Evolutionary conservation across 2,329 filamentous ascomycete genomes (phyloP), one percentile per base, ranked within the genome.

Genomic region (Talaromyces funiculosus): DNA sequence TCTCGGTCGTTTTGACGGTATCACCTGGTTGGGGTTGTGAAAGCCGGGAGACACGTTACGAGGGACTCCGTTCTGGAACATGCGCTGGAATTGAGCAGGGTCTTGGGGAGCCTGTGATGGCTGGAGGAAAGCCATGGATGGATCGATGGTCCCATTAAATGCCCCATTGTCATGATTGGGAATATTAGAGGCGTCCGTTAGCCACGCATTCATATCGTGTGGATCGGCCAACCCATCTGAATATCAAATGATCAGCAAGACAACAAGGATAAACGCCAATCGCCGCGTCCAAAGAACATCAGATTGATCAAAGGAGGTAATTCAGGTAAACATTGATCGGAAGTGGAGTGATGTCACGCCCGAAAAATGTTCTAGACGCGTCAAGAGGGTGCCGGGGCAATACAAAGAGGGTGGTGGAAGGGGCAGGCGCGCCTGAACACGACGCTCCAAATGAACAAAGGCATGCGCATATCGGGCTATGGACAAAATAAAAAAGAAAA

Each of bases 1-100:
- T 51, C 90, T 85, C 58, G 90, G 84, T 69, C 94, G 86, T 78
- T 97, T 99, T 22, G 92, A 93, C 61, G 93, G 93, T 67, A 96
- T 87, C 69, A 96, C 86, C 53, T 89, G 83, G 77, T 90, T 93
- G 63, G 88, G 84, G 70, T 89, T 90, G 70, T 88, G 84, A 74
- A 90, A 93, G 62, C 86, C 86, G 47, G 90, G 89, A 58, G 90
- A 92, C 63, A 86, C 86, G 76, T 91, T 92, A 81, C 90, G 90
- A 81, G 90, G 88, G 69, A 82, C 85, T 77, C 90, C 89, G 79
- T 93, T 94, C 80, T 93, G 94, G 73, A 90, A 90, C 84, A 93
- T 89, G 71, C 81, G 80, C 71, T 81, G 79, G 67, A 83, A 82
- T 67, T 82, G 81, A 55, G 74, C 75, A 58, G 80, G 76, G 67